phyloP scores from a whole-genome alignment of 2,329 filamentous ascomycete genomes.

The Neurospora sp. region DNA sequence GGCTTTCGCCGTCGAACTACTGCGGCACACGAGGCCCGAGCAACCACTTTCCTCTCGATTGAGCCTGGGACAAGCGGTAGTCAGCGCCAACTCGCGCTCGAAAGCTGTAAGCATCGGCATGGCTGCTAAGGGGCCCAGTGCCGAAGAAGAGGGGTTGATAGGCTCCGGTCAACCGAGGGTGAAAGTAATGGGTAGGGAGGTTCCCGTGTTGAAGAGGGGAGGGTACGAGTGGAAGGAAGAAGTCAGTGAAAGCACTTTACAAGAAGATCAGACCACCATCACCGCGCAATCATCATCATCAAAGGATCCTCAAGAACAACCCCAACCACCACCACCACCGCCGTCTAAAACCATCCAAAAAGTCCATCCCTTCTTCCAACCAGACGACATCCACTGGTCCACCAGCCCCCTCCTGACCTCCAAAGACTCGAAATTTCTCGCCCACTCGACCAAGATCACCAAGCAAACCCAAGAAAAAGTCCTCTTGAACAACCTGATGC shows the following conservation, averaged over 20 bases:
- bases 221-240: slow-evolving; percentile 55
- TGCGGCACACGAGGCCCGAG: slow-evolving; percentile 75
- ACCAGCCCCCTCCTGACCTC: slow-evolving; percentile 30
- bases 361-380: slow-evolving; percentile 38
- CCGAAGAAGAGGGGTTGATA: slow-evolving; percentile 57
- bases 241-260: slow-evolving; percentile 12
- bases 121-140: slow-evolving; percentile 47
- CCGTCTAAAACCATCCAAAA: neutral
- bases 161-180: slow-evolving; percentile 67
- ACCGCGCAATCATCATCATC: slow-evolving; percentile 10
- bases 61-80: slow-evolving; percentile 73
- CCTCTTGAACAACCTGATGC: slow-evolving; percentile 38
- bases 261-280: slow-evolving; percentile 2
- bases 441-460: slow-evolving; percentile 35
- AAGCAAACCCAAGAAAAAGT: slow-evolving; percentile 29
- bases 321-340: slow-evolving; percentile 5
- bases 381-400: slow-evolving; percentile 14
- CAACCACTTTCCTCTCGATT: slow-evolving; percentile 77
- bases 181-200: slow-evolving; percentile 60
- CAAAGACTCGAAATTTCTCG: slow-evolving; percentile 48
- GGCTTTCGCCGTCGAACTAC: slow-evolving; percentile 63
- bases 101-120: slow-evolving; percentile 70
- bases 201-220: slow-evolving; percentile 66
- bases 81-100: slow-evolving; percentile 68
- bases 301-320: slow-evolving; percentile 10